These are phyloP conservation scores for Pseudotsuga menziesii DNA, from an alignment of 75 land plant genomes.

Conservation along the genomic window DNA sequence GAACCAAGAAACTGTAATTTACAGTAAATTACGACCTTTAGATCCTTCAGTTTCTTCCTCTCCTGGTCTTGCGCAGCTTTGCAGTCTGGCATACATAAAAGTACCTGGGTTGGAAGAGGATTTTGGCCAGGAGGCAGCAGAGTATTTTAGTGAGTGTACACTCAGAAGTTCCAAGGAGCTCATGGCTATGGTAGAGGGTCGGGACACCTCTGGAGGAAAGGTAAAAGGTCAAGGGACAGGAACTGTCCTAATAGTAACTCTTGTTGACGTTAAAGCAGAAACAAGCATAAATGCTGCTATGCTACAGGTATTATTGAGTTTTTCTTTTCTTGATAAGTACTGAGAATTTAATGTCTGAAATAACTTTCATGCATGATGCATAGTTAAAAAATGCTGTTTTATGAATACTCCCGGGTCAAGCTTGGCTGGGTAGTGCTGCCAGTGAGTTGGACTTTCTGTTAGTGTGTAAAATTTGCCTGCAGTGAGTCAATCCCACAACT, in stretches of 20 bases:
- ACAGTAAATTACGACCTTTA: conserved; percentile 70
- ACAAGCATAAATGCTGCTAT: conserved; percentile 69
- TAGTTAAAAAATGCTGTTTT: too few relatives aligned
- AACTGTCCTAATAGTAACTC: conserved; percentile 57
- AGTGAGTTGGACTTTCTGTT: too few relatives aligned
- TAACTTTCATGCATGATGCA: too few relatives aligned
- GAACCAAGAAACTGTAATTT: conserved; percentile 78
- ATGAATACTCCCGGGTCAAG: too few relatives aligned
- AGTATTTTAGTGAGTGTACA: conserved; percentile 51
- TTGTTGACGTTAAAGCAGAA: conserved; percentile 58
- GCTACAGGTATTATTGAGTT: conserved; percentile 51
- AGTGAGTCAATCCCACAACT: too few relatives aligned
- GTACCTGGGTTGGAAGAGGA: conserved; percentile 85
- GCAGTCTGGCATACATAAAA: conserved; percentile 82
- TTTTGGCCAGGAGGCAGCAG: conserved; percentile 88
- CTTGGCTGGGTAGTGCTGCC: too few relatives aligned
- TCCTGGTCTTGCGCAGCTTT: conserved; percentile 83
- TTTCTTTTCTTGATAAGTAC: not conserved
- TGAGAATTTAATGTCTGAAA: not conserved
- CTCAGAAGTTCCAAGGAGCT: conserved; percentile 48
- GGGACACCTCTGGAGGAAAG: conserved; percentile 87
- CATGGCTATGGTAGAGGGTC: conserved; percentile 62
- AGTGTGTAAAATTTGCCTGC: too few relatives aligned
- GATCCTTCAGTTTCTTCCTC: conserved; percentile 66
- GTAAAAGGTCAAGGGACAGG: conserved; percentile 96